Conservation (phyloP, 352 stramenopile species). For the Achlya hypogyna region DNA sequence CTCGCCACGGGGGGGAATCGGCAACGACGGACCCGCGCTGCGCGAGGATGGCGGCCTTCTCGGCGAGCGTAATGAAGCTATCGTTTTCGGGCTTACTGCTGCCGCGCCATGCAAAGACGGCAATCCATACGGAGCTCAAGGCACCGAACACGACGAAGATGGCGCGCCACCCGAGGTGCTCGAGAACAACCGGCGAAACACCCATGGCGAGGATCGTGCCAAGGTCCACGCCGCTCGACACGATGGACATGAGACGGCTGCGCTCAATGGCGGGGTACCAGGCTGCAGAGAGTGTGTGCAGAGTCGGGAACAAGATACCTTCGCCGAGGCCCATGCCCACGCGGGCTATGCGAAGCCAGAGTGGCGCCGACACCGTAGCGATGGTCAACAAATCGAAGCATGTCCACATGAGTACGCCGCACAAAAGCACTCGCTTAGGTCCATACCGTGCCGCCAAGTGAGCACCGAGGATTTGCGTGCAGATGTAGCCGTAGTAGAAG, state of each 20-base stretch:
- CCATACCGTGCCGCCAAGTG: conserved; percentile 61
- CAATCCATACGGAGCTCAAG: conserved; percentile 70
- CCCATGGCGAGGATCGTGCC: conserved; percentile 73
- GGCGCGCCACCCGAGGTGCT: conserved; percentile 47
- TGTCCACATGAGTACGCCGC: conserved; percentile 73
- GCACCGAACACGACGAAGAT: conserved; percentile 75
- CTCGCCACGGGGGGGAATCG: neutral
- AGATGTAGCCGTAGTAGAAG: conserved; percentile 86
- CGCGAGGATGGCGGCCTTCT: conserved; percentile 56
- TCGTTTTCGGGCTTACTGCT: conserved; percentile 64
- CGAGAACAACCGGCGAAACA: conserved; percentile 68
- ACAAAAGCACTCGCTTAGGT: conserved; percentile 63
- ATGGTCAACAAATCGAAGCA: conserved; percentile 34
- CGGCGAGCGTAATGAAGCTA: conserved; percentile 41
- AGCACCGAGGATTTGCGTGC: conserved; percentile 69
- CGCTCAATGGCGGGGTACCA: conserved; percentile 78
- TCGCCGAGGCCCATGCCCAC: conserved; percentile 76
- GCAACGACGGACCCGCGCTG: conserved; percentile 32
- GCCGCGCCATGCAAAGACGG: conserved; percentile 44
- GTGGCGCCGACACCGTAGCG: neutral
- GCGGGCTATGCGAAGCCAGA: conserved; percentile 2
- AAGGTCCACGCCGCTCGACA: conserved; percentile 72
- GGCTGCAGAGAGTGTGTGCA: conserved; percentile 74
- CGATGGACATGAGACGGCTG: conserved; percentile 72
- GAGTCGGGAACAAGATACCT: conserved; percentile 79